Base-by-base conservation (phyloP, 1,139 yeast genomes). In the Pneumocystis murina region DNA sequence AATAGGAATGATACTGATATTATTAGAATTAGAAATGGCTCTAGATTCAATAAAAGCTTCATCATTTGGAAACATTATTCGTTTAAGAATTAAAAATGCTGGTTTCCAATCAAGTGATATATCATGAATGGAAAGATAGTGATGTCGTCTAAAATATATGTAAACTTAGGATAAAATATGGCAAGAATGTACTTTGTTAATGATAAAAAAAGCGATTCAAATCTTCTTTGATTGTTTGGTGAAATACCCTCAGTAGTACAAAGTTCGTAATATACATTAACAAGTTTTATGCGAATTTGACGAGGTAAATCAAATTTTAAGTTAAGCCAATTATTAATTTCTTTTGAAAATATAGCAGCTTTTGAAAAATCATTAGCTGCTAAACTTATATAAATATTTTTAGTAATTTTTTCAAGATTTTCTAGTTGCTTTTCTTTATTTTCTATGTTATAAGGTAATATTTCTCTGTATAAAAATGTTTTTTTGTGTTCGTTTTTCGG, bases 281-380 rank as follows among this genome's bases (percentile, higher is more conserved):
- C 84, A 63, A 92, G 78, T 2, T 82, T 77, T 40, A 84, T 78
- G 65, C 92, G 79, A 61, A 84, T 75, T 1, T 78, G 71, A 24
- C 89, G 70, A 0, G 98, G 97, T 78, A 92, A 80, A 64, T 86
- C 87, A 70, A 87, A 85, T 72, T 89, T 89, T 83, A 87, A 85
- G 68, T 82, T 82, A 67, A 90, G 75, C 83, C 96, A 87, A 59
- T 87, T 85, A 64, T 84, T 80, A 67, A 92, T 79, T 72, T 90
- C 97, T 65, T 87, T 85, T 0, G 60, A 38, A 38, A 97, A 87
- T 96, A 97, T 91, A 67, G 87, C 10, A 88, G 62, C 85, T 59
- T 85, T 82, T 10, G 87, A 84, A 4, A 87, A 85, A 0, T 92
- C 84, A 0, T 94, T 77, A 72, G 95, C 84, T 68, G 83, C 79